Evolutionary conservation across 352 stramenopile species (phyloP), one percentile per base, ranked within the genome.

Genomic region (Phytophthora foliorum): DNA sequence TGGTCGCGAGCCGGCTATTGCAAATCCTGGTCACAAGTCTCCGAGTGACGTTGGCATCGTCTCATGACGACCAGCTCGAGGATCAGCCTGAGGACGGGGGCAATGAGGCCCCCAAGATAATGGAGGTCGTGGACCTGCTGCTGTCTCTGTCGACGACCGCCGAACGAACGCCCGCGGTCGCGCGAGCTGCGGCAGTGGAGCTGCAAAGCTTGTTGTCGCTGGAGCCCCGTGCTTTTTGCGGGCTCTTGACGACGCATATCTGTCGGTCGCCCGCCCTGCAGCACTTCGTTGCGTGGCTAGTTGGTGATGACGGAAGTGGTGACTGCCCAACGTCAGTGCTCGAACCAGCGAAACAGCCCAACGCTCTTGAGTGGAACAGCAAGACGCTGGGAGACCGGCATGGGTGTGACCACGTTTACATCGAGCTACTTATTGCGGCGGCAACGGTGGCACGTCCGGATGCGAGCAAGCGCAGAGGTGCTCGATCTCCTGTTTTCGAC

Each of bases 111-210:
- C 65, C 65, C 16, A 59, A 50, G 17, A 38, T 65, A 19, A 70
- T 75, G 67, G 55, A 67, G 44, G 54, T 63, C n/a, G 67, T 75
- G 34, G 67, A 67, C n/a, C 55, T 75, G 42, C 38, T 75, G 49
- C 19, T 75, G 41, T 67, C 67, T 32, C 31, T 72, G 21, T 71
- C 61, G 24, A 63, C 36, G 27, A 54, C 41, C 9, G 42, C 24
- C 16, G 61, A 75, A 39, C 36, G 29, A 42, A 52, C 50, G 7
- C 61, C 55, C 21, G 17, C 34, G 8, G 34, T 72, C 14, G 67
- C 67, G 39, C 60, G 29, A 7, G 55, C 19, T 38, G 67, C 67
- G 3, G 49, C 44, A 5, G 8, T 60, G 49, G 67, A 57, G 27
- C 36, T 75, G 55, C 67, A 62, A 3, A 50, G n/a, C 17, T 22